These are phyloP conservation scores for Nidularia sp. DNA, from an alignment of 768 basidiomycete species.

Conservation along the genomic window DNA sequence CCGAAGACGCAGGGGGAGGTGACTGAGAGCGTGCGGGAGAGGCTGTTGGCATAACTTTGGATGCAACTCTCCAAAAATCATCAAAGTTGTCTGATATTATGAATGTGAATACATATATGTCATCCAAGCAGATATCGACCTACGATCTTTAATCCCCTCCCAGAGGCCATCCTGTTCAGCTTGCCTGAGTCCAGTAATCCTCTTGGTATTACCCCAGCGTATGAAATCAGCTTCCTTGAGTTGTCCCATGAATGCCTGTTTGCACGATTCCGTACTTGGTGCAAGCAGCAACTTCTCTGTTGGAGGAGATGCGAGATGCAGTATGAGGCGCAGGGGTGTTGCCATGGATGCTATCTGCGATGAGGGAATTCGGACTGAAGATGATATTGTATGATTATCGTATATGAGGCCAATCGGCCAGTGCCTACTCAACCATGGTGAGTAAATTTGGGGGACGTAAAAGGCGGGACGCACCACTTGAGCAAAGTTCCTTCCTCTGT, in stretches of 20 bases:
- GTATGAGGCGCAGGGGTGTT: slow-evolving; percentile 69
- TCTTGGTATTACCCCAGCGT: slow-evolving; percentile 92
- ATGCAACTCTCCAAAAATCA: slow-evolving; percentile 89
- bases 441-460: slow-evolving; percentile 1
- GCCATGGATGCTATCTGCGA: slow-evolving; percentile 36
- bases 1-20: slow-evolving; percentile 44
- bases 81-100: slow-evolving; percentile 82
- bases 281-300: slow-evolving; percentile 80
- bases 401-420: slow-evolving; percentile 97
- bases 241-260: slow-evolving; percentile 93
- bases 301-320: slow-evolving; percentile 87
- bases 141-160: slow-evolving; percentile 95
- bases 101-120: slow-evolving; percentile 2
- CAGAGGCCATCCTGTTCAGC: slow-evolving; percentile 94
- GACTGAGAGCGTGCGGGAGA: slow-evolving; percentile 57
- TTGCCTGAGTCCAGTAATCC: slow-evolving; percentile 87
- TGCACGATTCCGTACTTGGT: slow-evolving; percentile 81
- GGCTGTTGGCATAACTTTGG: slow-evolving; percentile 87
- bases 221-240: slow-evolving; percentile 97
- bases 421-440: slow-evolving; percentile 60
- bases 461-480: slow-evolving; percentile 67
- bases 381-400: slow-evolving; percentile 72
- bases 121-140: slow-evolving; percentile 23
- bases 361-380: slow-evolving; percentile 44
- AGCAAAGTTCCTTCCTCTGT: slow-evolving; percentile 76